phyloP scores from a whole-genome alignment of 352 stramenopile species.

The Thalassiosira oceanica region DNA sequence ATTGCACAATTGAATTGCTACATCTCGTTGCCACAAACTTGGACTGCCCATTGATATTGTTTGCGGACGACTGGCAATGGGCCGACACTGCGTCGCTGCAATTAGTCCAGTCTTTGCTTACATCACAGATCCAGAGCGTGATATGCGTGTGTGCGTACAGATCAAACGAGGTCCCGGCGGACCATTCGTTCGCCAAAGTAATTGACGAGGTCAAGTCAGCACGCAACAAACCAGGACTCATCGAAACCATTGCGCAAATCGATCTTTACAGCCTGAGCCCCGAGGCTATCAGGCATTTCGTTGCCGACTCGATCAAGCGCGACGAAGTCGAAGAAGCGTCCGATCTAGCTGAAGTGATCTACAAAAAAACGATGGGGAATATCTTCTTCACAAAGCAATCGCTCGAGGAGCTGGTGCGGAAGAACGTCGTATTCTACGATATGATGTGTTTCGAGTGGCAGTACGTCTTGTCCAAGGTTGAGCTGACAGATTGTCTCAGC shows the following conservation, averaged over 20 bases:
- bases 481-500: conserved; percentile 19
- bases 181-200: conserved; percentile 23
- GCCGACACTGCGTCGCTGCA: conserved; percentile 34
- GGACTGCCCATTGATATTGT: conserved; percentile 51
- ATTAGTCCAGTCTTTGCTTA: conserved; percentile 36
- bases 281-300: conserved; percentile 34
- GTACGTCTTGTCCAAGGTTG: conserved; percentile 18
- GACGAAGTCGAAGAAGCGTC: conserved; percentile 14
- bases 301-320: conserved; percentile 35
- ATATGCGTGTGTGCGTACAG: conserved; percentile 53
- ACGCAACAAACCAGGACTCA: not conserved
- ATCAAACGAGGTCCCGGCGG: conserved; percentile 32
- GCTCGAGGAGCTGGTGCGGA: conserved; percentile 48
- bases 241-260: conserved; percentile 30
- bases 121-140: conserved; percentile 30
- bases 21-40: too few species aligned
- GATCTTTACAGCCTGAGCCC: conserved; percentile 41
- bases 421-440: conserved; percentile 45
- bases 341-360: conserved; percentile 31
- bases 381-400: conserved; percentile 44
- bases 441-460: conserved; percentile 36
- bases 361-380: conserved; percentile 52
- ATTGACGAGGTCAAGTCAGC: conserved; percentile 9
- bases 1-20: too few species aligned
- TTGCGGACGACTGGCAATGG: conserved; percentile 27